Percentiles rank a stretch among this genome's conserved stretches.
phyloP scores from a whole-genome alignment of 805 yeast species.

The Tetrapisispora taiwanensis region DNA sequence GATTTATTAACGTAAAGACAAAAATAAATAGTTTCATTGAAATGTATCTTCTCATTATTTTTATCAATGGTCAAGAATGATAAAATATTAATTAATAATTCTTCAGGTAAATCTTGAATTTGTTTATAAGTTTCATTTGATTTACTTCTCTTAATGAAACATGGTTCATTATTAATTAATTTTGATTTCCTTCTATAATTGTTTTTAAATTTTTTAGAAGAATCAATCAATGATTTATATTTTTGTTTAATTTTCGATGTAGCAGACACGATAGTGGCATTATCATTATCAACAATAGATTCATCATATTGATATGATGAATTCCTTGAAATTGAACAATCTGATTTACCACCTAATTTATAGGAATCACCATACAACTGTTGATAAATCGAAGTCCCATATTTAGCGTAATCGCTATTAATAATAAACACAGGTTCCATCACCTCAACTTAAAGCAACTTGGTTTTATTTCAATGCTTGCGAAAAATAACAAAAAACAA shows the following conservation, averaged over 20 bases:
- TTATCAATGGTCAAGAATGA: constrained; percentile 5
- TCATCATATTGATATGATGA: neutral
- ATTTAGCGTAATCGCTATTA: constrained; percentile 30
- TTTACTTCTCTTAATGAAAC: neutral
- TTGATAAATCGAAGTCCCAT: constrained; percentile 31
- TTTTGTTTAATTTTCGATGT: constrained; percentile 15
- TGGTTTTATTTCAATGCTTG: too few species aligned
- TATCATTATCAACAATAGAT: constrained; percentile 2
- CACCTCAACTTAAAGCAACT: too few species aligned
- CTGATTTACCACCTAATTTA: neutral
- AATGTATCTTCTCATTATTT: constrained; percentile 8
- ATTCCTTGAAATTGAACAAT: neutral
- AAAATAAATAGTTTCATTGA: constrained; percentile 32
- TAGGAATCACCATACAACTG: constrained; percentile 10
- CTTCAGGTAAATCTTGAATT: constrained; percentile 27
- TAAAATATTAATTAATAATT: constrained; percentile 22
- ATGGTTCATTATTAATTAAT: neutral
- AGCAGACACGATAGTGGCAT: constrained; percentile 6
- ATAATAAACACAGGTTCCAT: constrained; percentile 23
- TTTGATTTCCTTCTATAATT: neutral
- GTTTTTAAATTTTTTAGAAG: constrained; percentile 23
- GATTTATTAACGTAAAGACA: constrained; percentile 42
- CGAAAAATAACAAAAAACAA: too few species aligned
- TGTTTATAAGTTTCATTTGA: neutral
- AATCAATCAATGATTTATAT: constrained; percentile 17